Percentiles rank a stretch among this genome's conserved stretches.
Conservation (phyloP, 441 rosid genomes). For the Daphne laureola region DNA sequence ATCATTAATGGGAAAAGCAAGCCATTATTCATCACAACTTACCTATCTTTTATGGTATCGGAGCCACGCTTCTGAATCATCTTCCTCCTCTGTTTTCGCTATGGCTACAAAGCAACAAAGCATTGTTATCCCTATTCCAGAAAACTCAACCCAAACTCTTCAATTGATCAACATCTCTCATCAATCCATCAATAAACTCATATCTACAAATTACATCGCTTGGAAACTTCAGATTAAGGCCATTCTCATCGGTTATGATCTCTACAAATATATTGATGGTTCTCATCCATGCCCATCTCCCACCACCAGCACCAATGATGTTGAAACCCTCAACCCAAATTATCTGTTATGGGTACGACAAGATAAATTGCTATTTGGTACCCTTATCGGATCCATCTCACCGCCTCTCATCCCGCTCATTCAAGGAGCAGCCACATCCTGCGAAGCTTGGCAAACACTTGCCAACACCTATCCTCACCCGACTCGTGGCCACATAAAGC, state of each 20-base stretch:
- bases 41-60: no score
- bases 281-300: not conserved
- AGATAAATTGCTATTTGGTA: not conserved
- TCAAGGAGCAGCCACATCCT: not conserved
- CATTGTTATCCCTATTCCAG: no score
- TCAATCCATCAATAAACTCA: not conserved
- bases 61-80: no score
- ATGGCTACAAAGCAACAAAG: no score
- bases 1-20: no score
- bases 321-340: not conserved
- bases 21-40: no score
- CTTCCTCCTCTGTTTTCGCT: no score
- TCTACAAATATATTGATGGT: slow-evolving; percentile 1
- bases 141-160: no score
- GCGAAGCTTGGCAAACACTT: not conserved
- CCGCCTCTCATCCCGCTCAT: not conserved
- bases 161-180: no score
- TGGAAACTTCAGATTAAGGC: not conserved
- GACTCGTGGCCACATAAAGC: not conserved
- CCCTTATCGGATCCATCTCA: not conserved
- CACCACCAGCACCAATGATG: not conserved
- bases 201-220: not conserved
- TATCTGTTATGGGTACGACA: not conserved
- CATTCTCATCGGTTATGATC: not conserved
- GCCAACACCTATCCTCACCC: not conserved